Evolutionary conservation across 306 rosid species (phyloP), one percentile per base, ranked within the genome.

Genomic region (Spatholobus suberectus): DNA sequence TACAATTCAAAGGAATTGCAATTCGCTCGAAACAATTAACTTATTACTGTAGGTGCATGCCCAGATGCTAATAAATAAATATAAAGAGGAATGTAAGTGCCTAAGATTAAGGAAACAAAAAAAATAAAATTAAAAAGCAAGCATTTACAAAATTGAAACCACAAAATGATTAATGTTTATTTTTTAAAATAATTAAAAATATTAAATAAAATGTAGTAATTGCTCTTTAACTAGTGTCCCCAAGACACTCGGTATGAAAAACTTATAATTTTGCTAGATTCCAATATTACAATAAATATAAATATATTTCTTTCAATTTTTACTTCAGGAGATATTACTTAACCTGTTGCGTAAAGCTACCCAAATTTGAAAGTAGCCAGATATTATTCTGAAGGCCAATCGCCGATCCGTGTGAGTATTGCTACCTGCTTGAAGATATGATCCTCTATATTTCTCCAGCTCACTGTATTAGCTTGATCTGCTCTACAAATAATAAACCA

Each of bases 391-490:
- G 77, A 62, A 75, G 14, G 73, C 77, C 70, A 46, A 78, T 49
- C 32, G 38, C 79, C 35, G 7, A 72, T 84, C 72, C 70, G 24
- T 35, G 58, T 7, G 20, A 21, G 79, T 18, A 62, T 37, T 26
- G 59, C 70, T 63, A 83, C 61, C 76, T 74, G 73, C 65, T 75
- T 47, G 58, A 78, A 68, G 72, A 58, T 63, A 69, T 62, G 77
- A 51, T 70, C 66, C 47, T 66, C 18, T 66, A 62, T 63, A 75
- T 70, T 61, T 80, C 80, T 79, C 5, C 32, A 75, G 72, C 77
- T 51, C 76, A 65, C 12, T 59, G 67, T 15, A 62, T 43, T 74
- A 17, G 70, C 73, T 78, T 84, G 62, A 40, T 82, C 47, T 62
- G 37, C 79, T 47, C 73, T 5, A 51, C 20, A 68, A 29, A 68